A percentile compares a stretch with the other conserved stretches of the same genome.
Conservation (phyloP, 192 early-diverging fungal species). For the Rhizoclosmatium globosum region DNA sequence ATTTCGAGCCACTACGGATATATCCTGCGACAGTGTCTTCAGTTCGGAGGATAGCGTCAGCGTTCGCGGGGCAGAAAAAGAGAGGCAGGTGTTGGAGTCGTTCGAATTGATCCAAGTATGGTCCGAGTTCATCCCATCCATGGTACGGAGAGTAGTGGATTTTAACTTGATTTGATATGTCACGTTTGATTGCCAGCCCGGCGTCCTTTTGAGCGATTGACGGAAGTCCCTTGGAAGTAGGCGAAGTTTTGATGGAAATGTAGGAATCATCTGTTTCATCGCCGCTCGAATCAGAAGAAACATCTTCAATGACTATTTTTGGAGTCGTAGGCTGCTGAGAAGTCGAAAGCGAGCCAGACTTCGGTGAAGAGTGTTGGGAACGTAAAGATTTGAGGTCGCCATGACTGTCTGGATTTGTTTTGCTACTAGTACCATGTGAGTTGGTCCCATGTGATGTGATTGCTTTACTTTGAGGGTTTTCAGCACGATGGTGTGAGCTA, state of each 20-base stretch:
- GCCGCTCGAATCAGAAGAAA: too few species aligned
- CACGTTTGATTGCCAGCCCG: background rate
- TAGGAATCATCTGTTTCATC: too few species aligned
- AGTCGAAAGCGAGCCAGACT: background rate
- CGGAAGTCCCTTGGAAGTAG: background rate
- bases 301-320: background rate
- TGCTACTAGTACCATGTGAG: background rate
- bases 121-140: conserved; percentile 53
- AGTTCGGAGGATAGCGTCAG: conserved; percentile 48
- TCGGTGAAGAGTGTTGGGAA: background rate
- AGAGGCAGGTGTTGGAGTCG: conserved; percentile 50
- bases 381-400: conserved; percentile 21
- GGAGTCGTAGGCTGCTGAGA: background rate
- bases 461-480: conserved; percentile 28
- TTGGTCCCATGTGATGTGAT: background rate
- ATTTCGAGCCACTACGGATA: conserved; percentile 38
- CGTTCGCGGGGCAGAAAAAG: conserved; percentile 59
- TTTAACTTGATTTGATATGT: background rate
- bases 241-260: background rate
- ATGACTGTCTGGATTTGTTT: background rate
- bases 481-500: conserved; percentile 45
- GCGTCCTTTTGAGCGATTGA: background rate
- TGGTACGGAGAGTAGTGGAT: conserved; percentile 1
- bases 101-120: conserved; percentile 55
- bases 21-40: conserved; percentile 54